A percentile compares a stretch with the other conserved stretches of the same genome.
These are phyloP conservation scores for Luffa aegyptiaca DNA, from an alignment of 306 rosid genomes.

Conservation along the genomic window DNA sequence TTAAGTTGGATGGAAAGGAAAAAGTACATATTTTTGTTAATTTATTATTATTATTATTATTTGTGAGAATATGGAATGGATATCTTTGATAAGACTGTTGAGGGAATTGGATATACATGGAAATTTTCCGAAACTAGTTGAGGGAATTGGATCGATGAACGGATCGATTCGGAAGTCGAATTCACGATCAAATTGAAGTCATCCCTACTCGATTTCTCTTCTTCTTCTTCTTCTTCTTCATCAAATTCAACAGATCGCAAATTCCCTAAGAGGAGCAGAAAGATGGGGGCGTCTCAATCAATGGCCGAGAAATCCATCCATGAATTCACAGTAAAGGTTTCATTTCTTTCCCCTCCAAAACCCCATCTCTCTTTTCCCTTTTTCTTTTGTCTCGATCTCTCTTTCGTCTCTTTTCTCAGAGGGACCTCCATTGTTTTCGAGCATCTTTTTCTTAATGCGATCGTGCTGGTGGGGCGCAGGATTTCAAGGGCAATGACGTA, in stretches of 20 bases:
- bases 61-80: no score
- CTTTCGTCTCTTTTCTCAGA: neutral
- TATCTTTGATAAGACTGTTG: no score
- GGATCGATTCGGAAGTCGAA: neutral
- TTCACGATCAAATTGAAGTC: neutral
- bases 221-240: neutral
- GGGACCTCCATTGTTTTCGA: neutral
- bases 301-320: slow-evolving; percentile 52
- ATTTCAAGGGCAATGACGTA: slow-evolving; percentile 57
- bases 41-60: no score
- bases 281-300: slow-evolving; percentile 75
- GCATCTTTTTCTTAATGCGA: neutral
- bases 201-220: neutral
- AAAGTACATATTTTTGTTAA: no score
- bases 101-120: no score
- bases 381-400: neutral
- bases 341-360: neutral
- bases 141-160: neutral
- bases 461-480: slow-evolving; percentile 31
- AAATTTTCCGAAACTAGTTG: neutral
- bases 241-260: neutral
- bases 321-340: slow-evolving; percentile 76
- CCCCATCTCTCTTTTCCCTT: neutral
- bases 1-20: no score
- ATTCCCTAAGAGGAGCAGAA: neutral